A percentile compares a stretch with the other conserved stretches of the same genome.
Conservation (phyloP, 2,329 filamentous ascomycete species). For the Neonectria sp. region DNA sequence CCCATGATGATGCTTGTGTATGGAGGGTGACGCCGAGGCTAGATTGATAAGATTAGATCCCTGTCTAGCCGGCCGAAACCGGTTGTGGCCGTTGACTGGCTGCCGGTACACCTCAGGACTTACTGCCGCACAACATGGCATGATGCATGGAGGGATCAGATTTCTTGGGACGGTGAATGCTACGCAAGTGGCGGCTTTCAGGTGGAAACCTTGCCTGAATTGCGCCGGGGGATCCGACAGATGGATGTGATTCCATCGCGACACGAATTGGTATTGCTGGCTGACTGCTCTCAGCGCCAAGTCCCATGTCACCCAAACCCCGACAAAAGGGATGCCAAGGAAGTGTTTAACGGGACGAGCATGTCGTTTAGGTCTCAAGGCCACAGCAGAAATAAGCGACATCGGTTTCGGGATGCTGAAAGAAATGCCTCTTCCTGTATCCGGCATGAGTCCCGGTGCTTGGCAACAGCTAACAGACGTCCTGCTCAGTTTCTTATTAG, state of each 20-base stretch:
- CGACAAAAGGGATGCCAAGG: neutral
- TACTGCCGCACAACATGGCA: slow-evolving; percentile 7
- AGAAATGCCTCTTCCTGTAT: neutral
- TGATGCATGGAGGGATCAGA: slow-evolving; percentile 16
- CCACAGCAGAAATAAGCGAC: neutral
- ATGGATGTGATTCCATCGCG: neutral
- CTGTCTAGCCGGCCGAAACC: slow-evolving; percentile 37
- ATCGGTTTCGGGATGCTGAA: neutral
- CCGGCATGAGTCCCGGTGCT: neutral
- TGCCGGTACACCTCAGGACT: neutral
- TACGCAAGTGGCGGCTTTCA: neutral
- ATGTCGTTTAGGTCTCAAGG: neutral
- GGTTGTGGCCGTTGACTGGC: slow-evolving; percentile 27
- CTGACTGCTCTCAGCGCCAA: neutral
- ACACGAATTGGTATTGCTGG: neutral
- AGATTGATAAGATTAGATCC: slow-evolving; percentile 60
- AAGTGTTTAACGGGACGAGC: neutral
- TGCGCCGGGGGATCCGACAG: neutral
- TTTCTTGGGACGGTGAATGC: neutral
- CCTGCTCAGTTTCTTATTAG: too few relatives aligned
- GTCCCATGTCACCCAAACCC: neutral
- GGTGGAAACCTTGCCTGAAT: neutral
- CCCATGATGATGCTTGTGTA: slow-evolving; percentile 47
- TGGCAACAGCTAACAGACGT: neutral
- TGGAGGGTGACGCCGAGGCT: slow-evolving; percentile 29